Conservation (phyloP, 2,329 filamentous ascomycete genomes). For the Ceratocystis albifundus region DNA sequence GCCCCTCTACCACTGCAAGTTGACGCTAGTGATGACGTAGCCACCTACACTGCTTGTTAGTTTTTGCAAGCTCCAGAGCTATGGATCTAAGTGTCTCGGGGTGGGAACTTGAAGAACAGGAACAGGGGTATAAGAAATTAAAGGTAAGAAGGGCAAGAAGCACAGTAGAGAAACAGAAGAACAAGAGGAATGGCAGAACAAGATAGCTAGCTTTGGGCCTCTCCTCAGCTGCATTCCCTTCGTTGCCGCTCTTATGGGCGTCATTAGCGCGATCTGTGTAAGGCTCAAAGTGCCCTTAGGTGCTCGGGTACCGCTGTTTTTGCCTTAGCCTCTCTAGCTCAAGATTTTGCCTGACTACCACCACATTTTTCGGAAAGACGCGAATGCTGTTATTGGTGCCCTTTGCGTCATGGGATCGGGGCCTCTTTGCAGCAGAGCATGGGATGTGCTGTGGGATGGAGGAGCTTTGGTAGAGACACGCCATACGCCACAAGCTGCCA, state of each 20-base stretch:
- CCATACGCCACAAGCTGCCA: conserved; percentile 8
- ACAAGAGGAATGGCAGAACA: neutral
- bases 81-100: neutral
- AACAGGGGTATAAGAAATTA: neutral
- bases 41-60: neutral
- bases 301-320: conserved; percentile 1
- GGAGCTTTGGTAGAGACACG: neutral
- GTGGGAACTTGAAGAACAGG: neutral
- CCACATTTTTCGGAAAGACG: neutral
- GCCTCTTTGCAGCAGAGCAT: conserved; percentile 9
- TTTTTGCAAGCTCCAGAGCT: neutral
- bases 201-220: too few relatives aligned
- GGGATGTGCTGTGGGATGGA: neutral
- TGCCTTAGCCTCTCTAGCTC: neutral
- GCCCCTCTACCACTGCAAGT: neutral
- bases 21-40: conserved; percentile 6
- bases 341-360: neutral
- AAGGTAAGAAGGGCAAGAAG: neutral
- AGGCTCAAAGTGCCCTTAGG: conserved; percentile 1
- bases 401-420: conserved; percentile 10
- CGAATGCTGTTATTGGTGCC: conserved; percentile 1
- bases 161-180: neutral
- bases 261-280: neutral
- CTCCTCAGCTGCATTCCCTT: neutral
- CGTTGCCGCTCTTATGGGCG: neutral